Evolutionary conservation across 176 grass and related monocot species (phyloP), one percentile per base, ranked within the genome.

Genomic region (Ensete ventricosum): DNA sequence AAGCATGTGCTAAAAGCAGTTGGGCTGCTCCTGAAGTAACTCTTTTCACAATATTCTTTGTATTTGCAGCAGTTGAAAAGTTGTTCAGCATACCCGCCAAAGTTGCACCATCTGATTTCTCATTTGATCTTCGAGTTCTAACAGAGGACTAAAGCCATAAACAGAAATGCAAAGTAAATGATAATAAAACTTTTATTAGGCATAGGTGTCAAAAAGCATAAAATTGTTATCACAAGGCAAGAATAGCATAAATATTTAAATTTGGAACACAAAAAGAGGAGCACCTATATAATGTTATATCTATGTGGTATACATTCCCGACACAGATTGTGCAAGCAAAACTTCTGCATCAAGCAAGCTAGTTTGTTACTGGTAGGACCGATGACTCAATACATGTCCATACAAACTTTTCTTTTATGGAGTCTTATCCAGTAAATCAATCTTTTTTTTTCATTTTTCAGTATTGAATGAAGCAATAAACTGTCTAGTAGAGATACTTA

Each of bases 1-100:
- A 97, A 0, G 90, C 85, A 83, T 97, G 90, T 50, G 88, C 83
- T 81, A 97, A 80, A 50, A 97, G 93, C 71, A 90, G 77, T 72
- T 85, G 85, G 14, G 70, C 83, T 58, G 83, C 84, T 83, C 89
- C 77, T 69, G 88, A 68, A 82, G 82, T 68, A 76, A 90, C 83
- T 75, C 83, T 97, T 88, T 89, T 97, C 50, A 70, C 88, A 76
- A 88, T 85, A 71, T 60, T 70, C 81, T 88, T 88, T 81, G 90
- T 34, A 10, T 76, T 83, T 76, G 77, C 58, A 8, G 63, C 48
- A 12, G 81, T 87, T 76, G 73, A 90, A 81, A 97, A 93, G 66
- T 72, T 83, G 86, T 60, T 83, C 50, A 97, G 80, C 58, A 92
- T 60, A 80, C 14, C 82, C 64, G 80, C 80, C 72, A 88, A 50